These are phyloP conservation scores for Mycena rosella DNA, from an alignment of 768 basidiomycete genomes.

Conservation along the genomic window DNA sequence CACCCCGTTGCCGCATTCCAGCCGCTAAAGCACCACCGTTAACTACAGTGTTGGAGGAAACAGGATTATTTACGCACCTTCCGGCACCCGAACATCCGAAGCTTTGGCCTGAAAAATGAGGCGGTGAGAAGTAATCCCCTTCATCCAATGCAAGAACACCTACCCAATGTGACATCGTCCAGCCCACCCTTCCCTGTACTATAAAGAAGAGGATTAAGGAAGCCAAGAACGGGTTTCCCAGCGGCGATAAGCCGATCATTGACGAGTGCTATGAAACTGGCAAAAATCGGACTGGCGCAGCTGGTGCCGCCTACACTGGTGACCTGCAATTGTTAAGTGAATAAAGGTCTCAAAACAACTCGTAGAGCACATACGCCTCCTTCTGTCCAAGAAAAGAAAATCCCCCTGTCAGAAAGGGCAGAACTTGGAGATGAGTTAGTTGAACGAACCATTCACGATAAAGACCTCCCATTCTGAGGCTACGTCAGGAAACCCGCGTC, in stretches of 20 bases:
- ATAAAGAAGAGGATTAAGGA: conserved; percentile 18
- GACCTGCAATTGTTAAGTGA: conserved; percentile 7
- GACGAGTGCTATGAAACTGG: conserved; percentile 23
- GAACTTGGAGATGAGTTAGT: neutral
- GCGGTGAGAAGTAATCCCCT: neutral
- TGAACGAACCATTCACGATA: conserved; percentile 24
- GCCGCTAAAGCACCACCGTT: conserved; percentile 8
- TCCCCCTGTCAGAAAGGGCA: too few relatives aligned
- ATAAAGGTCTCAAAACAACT: conserved; percentile 1
- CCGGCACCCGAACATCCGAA: conserved; percentile 17
- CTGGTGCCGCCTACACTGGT: conserved; percentile 26
- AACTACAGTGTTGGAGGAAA: neutral
- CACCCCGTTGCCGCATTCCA: conserved; percentile 14
- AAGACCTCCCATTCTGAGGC: conserved; percentile 19
- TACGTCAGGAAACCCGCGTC: conserved; percentile 26
- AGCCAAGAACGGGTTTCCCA: conserved; percentile 10
- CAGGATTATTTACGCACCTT: conserved; percentile 11
- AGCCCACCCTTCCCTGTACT: conserved; percentile 14
- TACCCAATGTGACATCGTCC: conserved; percentile 11
- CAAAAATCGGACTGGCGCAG: conserved; percentile 25
- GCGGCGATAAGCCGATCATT: conserved; percentile 26
- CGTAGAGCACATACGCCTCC: conserved; percentile 16
- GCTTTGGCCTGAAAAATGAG: conserved; percentile 19
- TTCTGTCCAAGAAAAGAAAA: conserved; percentile 7
- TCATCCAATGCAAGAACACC: neutral